phyloP scores from a whole-genome alignment of 208 protist species.

The Trypanosoma theileri region DNA sequence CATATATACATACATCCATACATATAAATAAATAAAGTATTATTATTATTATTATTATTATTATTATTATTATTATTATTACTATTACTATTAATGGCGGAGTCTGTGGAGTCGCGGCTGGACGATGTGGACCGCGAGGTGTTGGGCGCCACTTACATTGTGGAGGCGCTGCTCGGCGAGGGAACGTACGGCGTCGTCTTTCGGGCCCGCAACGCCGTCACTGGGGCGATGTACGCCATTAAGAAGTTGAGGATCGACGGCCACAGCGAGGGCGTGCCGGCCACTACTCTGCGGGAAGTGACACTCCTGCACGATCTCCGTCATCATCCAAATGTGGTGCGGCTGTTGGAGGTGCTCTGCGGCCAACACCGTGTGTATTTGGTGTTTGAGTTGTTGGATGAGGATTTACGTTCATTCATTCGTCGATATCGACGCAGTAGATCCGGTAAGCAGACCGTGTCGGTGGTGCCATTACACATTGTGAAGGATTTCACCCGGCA shows the following conservation, averaged over 20 bases:
- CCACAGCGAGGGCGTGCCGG: conserved; percentile 87
- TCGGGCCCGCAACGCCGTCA: conserved; percentile 55
- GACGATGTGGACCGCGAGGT: conserved; percentile 54
- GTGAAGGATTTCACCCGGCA: conserved; percentile 80
- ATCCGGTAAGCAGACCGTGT: conserved; percentile 37
- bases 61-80: too few relatives aligned
- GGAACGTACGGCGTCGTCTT: conserved; percentile 97
- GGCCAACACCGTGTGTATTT: conserved; percentile 94
- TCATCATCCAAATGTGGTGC: conserved; percentile 91
- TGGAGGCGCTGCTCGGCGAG: conserved; percentile 90
- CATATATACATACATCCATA: too few relatives aligned
- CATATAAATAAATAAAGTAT: background rate
- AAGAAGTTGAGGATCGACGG: conserved; percentile 79
- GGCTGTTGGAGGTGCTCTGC: conserved; percentile 95
- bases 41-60: too few relatives aligned
- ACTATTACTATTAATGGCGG: conserved; percentile 2
- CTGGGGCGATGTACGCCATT: conserved; percentile 68
- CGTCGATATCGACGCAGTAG: conserved; percentile 45
- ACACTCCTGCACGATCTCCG: conserved; percentile 89
- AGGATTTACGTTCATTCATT: conserved; percentile 93
- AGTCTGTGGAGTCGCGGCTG: conserved; percentile 33
- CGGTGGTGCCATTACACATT: conserved; percentile 51
- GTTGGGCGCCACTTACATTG: conserved; percentile 45
- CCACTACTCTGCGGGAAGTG: conserved; percentile 91
- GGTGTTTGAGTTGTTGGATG: conserved; percentile 96